These are phyloP conservation scores for Polygonum maritimum DNA, from an alignment of 148 eudicot species.

Conservation along the genomic window DNA sequence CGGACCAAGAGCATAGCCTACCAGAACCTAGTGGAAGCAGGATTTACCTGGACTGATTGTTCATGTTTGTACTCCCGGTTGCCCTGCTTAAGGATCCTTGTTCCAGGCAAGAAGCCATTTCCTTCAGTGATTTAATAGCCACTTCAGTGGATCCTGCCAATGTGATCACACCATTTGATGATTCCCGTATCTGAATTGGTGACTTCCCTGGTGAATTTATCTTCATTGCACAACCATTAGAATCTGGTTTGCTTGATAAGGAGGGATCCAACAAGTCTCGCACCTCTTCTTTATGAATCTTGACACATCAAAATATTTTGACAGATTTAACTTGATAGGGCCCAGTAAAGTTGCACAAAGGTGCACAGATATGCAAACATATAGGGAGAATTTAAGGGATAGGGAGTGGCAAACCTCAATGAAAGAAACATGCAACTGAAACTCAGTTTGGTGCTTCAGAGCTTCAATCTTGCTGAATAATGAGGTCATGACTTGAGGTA, in stretches of 20 bases:
- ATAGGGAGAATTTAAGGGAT: background rate
- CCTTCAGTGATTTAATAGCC: constrained; percentile 69
- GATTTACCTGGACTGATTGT: constrained; percentile 82
- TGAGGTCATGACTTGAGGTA: constrained; percentile 83
- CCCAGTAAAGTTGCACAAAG: background rate
- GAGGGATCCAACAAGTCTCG: constrained; percentile 77
- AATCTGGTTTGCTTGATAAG: constrained; percentile 50
- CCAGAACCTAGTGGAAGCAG: background rate
- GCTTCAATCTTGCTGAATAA: constrained; percentile 76
- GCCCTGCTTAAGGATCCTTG: constrained; percentile 96
- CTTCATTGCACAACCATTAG: constrained; percentile 58
- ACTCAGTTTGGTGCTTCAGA: constrained; percentile 63
- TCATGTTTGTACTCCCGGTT: constrained; percentile 98
- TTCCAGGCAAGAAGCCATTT: constrained; percentile 91
- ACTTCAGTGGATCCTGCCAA: constrained; percentile 95
- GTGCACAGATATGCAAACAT: background rate
- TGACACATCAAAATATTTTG: constrained; percentile 17
- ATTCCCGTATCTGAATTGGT: constrained; percentile 92
- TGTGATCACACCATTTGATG: constrained; percentile 94
- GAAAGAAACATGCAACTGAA: constrained; percentile 91
- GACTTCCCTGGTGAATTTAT: constrained; percentile 66
- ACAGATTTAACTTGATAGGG: constrained; percentile 15
- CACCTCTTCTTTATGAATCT: constrained; percentile 99
- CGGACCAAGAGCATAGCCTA: background rate
- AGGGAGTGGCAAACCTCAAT: constrained; percentile 59